Base-by-base conservation (phyloP, 805 yeast genomes). In the Lachancea waltii region DNA sequence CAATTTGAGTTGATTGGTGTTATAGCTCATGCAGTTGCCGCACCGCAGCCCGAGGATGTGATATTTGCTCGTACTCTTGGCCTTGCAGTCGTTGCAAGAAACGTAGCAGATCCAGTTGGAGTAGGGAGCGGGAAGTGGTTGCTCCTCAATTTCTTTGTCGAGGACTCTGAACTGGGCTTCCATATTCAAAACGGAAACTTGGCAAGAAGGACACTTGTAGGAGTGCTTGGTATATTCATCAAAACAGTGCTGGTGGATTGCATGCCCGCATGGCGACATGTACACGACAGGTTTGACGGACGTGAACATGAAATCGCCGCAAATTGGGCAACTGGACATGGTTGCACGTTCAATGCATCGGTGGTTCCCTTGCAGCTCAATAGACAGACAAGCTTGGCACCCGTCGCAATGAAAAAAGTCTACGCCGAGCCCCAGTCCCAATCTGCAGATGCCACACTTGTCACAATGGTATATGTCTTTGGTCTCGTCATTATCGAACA, bases 391-490 rank as follows among this genome's bases (percentile, higher is more conserved):
- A 5, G 87, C 89, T 51, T 85, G 84, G 62, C 97, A 89, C 15
- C 79, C 79, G 49, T 81, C 76, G 63, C 97, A 89, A 57, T 89
- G 97, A 65, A 85, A 86, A 51, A 81, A 87, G 60, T 89, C 97
- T 47, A 82, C 81, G 13, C 85, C 92, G 16, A 86, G 62, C 0
- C 97, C 97, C 18, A 82, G 67, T 2, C 97, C 97, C 7, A 90
- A 67, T 10, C 97, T 72, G 58, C 97, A 89, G 38, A 90, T 86
- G 0, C 95, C 95, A 65, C 97, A 89, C 49, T 80, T 83, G 49
- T 79, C 85, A 59, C 97, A 89, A 57, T 89, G 97, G 54, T 87
- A 89, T 17, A 89, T 87, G 45, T 82, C 82, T 53, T 85, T 86
- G 30, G 70, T 64, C 34, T 74, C 78, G 54, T 85, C 92, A 54